Percentiles rank a stretch among this genome's conserved stretches.
Evolutionary conservation across 2,329 filamentous ascomycete species (phyloP).

Genomic region (Rutstroemia sp.): DNA sequence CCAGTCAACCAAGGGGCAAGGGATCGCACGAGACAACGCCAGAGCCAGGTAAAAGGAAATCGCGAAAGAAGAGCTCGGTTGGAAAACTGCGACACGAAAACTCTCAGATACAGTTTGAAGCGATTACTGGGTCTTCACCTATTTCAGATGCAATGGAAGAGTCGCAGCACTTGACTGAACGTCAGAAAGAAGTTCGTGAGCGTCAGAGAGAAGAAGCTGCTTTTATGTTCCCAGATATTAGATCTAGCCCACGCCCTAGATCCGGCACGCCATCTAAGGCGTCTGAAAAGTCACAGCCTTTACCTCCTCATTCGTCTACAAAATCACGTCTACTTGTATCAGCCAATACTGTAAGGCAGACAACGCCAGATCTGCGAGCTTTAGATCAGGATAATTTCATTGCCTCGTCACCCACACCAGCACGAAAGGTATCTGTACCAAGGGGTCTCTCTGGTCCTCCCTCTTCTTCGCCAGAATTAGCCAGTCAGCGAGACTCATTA

Average conservation of each 20-base stretch:
- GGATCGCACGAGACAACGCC: slow-evolving; percentile 22
- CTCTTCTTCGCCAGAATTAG: slow-evolving; percentile 47
- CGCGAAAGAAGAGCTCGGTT: slow-evolving; percentile 32
- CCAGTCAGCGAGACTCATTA: not conserved
- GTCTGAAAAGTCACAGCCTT: slow-evolving; percentile 22
- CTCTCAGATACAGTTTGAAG: slow-evolving; percentile 72
- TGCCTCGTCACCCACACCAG: slow-evolving; percentile 51
- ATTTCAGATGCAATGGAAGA: slow-evolving; percentile 43
- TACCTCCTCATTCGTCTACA: slow-evolving; percentile 20
- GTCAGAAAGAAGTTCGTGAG: slow-evolving; percentile 70
- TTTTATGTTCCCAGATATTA: slow-evolving; percentile 60
- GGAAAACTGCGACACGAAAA: slow-evolving; percentile 66
- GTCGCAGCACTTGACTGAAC: slow-evolving; percentile 70
- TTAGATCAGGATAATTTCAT: slow-evolving; percentile 32
- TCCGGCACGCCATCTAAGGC: slow-evolving; percentile 11
- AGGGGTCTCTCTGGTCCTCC: slow-evolving; percentile 45
- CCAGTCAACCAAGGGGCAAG: slow-evolving; percentile 12
- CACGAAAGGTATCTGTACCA: slow-evolving; percentile 41
- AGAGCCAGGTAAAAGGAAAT: slow-evolving; percentile 31
- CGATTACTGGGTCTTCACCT: slow-evolving; percentile 58
- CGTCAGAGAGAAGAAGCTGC: slow-evolving; percentile 58
- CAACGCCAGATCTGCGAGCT: slow-evolving; percentile 20
- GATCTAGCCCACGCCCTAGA: slow-evolving; percentile 41
- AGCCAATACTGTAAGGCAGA: slow-evolving; percentile 13
- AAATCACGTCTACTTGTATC: slow-evolving; percentile 11